These are phyloP conservation scores for Tetracladium maxilliforme DNA, from an alignment of 2,329 filamentous ascomycete species.

Conservation along the genomic window DNA sequence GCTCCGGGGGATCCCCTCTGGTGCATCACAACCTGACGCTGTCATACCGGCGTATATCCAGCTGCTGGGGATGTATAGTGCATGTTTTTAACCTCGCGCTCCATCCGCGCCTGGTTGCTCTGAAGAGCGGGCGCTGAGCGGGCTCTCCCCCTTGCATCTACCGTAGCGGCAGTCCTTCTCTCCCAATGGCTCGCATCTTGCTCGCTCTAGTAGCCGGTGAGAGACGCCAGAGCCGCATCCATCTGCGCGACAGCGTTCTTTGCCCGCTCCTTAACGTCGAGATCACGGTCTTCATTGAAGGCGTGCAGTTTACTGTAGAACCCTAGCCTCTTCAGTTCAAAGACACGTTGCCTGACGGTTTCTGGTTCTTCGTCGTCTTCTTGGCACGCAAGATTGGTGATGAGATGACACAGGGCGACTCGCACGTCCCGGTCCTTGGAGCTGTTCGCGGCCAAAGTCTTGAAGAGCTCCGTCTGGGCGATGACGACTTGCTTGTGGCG, in stretches of 20 bases:
- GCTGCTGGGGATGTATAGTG: no score
- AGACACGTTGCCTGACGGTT: conserved; percentile 50
- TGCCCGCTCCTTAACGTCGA: conserved; percentile 73
- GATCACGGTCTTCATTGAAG: conserved; percentile 53
- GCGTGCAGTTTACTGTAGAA: conserved; percentile 51
- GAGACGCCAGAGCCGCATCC: no score
- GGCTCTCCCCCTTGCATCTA: no score
- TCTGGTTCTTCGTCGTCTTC: conserved; percentile 57
- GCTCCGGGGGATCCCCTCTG: no score
- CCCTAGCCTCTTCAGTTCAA: conserved; percentile 56
- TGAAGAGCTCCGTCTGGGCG: conserved; percentile 61
- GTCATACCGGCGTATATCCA: no score
- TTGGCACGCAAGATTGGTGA: conserved; percentile 74
- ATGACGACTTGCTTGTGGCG: conserved; percentile 67
- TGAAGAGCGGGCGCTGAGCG: no score
- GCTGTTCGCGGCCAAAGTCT: conserved; percentile 53
- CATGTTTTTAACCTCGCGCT: no score
- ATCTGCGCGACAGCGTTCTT: conserved; percentile 68
- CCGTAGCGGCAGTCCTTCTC: no score
- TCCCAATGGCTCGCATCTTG: no score
- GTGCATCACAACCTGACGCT: no score
- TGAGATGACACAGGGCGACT: conserved; percentile 64
- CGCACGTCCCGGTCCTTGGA: conserved; percentile 64
- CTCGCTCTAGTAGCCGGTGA: no score
- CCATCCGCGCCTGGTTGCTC: no score